Conservation (phyloP, 2,329 filamentous ascomycete species). For the Fusarium scirpi region DNA sequence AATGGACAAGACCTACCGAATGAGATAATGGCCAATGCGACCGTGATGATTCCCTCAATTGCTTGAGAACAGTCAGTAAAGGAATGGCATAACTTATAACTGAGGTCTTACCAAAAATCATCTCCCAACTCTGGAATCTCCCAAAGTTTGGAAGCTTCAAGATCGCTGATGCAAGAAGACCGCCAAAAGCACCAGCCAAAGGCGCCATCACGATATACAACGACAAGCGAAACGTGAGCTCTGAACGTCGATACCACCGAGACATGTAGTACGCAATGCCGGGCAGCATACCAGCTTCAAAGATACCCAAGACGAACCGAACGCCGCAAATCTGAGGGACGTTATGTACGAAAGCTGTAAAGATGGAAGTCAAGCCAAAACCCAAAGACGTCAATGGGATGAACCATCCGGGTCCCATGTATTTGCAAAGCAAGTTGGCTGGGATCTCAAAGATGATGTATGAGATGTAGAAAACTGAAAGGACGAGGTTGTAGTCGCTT, state of each 20-base stretch:
- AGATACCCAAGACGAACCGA: constrained; percentile 69
- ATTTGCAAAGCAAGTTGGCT: constrained; percentile 71
- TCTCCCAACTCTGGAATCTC: constrained; percentile 69
- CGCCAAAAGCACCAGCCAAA: constrained; percentile 75
- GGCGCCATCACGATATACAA: constrained; percentile 75
- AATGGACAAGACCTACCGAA: background rate
- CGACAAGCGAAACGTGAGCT: constrained; percentile 72
- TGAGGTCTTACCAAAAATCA: constrained; percentile 72
- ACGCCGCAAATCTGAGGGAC: constrained; percentile 63
- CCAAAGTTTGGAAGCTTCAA: constrained; percentile 69
- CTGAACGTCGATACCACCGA: constrained; percentile 71
- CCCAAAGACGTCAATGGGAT: constrained; percentile 67
- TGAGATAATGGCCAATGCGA: constrained; percentile 62
- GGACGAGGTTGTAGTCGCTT: constrained; percentile 71
- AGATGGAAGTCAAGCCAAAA: constrained; percentile 67
- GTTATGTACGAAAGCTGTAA: constrained; percentile 69
- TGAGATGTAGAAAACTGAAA: constrained; percentile 72
- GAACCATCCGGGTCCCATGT: constrained; percentile 73
- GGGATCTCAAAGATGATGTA: constrained; percentile 77
- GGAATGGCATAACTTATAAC: no score
- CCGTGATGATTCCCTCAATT: constrained; percentile 74
- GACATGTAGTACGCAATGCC: constrained; percentile 75
- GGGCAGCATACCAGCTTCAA: constrained; percentile 74
- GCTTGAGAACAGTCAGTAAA: constrained; percentile 43
- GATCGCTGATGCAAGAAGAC: constrained; percentile 72